These are phyloP conservation scores for Aureobasidium sp. DNA, from an alignment of 2,329 filamentous ascomycete genomes.

Conservation along the genomic window DNA sequence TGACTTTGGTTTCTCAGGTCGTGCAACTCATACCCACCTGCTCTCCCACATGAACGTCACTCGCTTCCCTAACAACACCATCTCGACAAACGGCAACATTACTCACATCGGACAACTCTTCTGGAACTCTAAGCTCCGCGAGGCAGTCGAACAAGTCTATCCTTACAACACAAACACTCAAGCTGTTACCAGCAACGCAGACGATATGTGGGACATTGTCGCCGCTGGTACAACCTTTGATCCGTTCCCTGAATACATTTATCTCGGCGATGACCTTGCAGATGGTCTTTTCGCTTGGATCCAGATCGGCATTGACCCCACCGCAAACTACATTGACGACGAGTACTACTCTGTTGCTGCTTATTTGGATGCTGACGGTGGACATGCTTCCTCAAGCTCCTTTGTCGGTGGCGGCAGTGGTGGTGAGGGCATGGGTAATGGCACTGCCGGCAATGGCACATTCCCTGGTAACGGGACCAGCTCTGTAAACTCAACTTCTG, in stretches of 20 bases:
- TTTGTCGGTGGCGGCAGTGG: neutral
- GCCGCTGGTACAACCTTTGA: slow-evolving; percentile 45
- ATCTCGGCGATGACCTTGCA: slow-evolving; percentile 46
- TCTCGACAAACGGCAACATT: slow-evolving; percentile 44
- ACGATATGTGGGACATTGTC: slow-evolving; percentile 45
- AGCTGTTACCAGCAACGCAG: slow-evolving; percentile 42
- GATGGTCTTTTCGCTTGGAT: slow-evolving; percentile 52
- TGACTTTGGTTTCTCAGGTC: slow-evolving; percentile 14
- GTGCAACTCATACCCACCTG: slow-evolving; percentile 38
- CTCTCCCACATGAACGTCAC: slow-evolving; percentile 32
- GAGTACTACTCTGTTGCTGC: neutral
- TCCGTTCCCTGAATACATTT: slow-evolving; percentile 52
- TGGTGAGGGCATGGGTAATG: neutral
- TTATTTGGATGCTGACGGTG: slow-evolving; percentile 23
- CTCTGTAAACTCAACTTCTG: neutral
- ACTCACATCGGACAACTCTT: slow-evolving; percentile 59
- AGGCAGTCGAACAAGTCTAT: slow-evolving; percentile 40
- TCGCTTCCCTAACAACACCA: slow-evolving; percentile 37
- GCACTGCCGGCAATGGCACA: neutral
- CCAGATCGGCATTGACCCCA: slow-evolving; percentile 24
- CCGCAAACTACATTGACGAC: slow-evolving; percentile 10
- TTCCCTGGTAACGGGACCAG: neutral
- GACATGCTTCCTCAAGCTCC: slow-evolving; percentile 20
- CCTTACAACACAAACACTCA: slow-evolving; percentile 42
- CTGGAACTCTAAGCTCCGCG: slow-evolving; percentile 54